Base-by-base conservation (phyloP, 768 basidiomycete genomes). In the Suillus placidus region DNA sequence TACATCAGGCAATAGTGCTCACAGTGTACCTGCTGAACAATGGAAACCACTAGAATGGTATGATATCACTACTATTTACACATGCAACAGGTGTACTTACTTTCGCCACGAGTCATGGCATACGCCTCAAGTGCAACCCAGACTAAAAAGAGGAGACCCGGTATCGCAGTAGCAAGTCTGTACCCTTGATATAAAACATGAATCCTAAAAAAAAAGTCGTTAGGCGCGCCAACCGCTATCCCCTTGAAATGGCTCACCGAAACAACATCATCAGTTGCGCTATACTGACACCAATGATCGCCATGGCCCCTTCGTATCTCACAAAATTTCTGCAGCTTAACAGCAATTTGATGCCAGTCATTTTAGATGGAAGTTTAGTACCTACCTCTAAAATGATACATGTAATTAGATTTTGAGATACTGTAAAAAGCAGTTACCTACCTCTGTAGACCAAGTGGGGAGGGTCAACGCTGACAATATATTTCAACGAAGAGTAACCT, bases 321-420 rank as follows among this genome's bases (percentile, higher is more conserved):
- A 61, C 6, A 26, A 61, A 61, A 16, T 61, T n/a, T 61, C 32
- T n/a, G 47, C 60, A 61, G 6, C 60, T 61, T n/a, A 30, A 51
- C 45, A 37, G 60, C 82, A 80, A 37, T 57, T 38, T 16, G 4
- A 57, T 23, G 14, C 14, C 37, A 57, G 37, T 26, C n/a, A 8
- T 26, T 4, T 38, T 3, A 38, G 35, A 23, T 38, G 2, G 14
- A 23, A 8, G 37, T 14, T 26, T 26, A 26, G 26, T 7, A 57
- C 56, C 4, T 26, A 57, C 56, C 13, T 57, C 56, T 57, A 26
- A 38, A 23, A 38, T 16, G 26, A 38, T 26, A 9, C n/a, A 26
- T 57, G 13, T 38, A 2, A 38, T 38, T 38, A 38, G n/a, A n/a
- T 37, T 37, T 16, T 18, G 37, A 26, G 14, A 38, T 16, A 8